Conservation (phyloP, 805 yeast genomes). For the Metschnikowia borealis region DNA sequence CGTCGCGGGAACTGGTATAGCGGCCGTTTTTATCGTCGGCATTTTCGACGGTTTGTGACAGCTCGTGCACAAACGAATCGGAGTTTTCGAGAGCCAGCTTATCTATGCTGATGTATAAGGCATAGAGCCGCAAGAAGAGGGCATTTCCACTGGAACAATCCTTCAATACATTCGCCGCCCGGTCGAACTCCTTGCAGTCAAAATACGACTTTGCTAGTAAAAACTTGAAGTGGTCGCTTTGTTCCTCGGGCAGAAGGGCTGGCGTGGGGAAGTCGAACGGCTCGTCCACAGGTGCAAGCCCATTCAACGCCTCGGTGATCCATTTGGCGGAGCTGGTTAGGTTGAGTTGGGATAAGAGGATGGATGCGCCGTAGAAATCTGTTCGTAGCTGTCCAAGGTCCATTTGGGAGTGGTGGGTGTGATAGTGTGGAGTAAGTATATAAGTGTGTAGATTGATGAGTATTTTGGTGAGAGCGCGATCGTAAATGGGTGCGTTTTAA, state of each 20-base stretch:
- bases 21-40: neutral
- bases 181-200: conserved; percentile 77
- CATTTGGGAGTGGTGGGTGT: neutral
- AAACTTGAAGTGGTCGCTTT: conserved; percentile 41
- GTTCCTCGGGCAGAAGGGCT: conserved; percentile 28
- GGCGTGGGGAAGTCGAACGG: conserved; percentile 15
- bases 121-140: conserved; percentile 61
- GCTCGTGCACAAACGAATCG: conserved; percentile 57
- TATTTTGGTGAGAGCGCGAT: neutral
- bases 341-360: conserved; percentile 51
- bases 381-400: conserved; percentile 13
- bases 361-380: conserved; percentile 28
- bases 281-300: conserved; percentile 33
- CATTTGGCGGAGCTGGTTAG: conserved; percentile 74
- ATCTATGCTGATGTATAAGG: conserved; percentile 74
- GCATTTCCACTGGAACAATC: conserved; percentile 50
- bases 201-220: conserved; percentile 69
- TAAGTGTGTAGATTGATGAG: neutral
- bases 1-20: neutral
- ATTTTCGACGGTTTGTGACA: conserved; percentile 7
- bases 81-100: conserved; percentile 65
- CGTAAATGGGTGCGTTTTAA: neutral
- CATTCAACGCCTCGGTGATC: conserved; percentile 76
- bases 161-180: conserved; percentile 61
- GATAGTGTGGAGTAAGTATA: neutral